A percentile compares a stretch with the other conserved stretches of the same genome.
These are phyloP conservation scores for Penicillium capsulatum DNA, from an alignment of 2,329 filamentous ascomycete species.

Conservation along the genomic window DNA sequence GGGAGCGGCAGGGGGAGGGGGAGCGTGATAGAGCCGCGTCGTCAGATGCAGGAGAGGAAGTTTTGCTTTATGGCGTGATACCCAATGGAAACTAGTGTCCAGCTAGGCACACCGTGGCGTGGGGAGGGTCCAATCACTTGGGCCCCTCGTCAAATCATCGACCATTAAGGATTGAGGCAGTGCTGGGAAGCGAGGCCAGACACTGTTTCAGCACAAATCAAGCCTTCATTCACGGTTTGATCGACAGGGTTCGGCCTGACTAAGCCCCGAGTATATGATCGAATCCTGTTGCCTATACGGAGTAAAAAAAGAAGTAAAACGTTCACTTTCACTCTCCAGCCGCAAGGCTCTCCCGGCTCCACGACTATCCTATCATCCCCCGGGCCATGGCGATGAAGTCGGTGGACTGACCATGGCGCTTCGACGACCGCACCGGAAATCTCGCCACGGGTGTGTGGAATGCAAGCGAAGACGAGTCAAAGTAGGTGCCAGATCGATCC, in stretches of 20 bases:
- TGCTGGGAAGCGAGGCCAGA: constrained; percentile 15
- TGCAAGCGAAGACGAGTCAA: constrained; percentile 37
- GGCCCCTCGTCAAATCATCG: not conserved
- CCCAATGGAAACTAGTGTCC: no score
- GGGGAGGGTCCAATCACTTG: no score
- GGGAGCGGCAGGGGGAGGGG: constrained; percentile 7
- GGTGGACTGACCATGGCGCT: constrained; percentile 28
- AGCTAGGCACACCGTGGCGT: no score
- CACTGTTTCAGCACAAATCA: constrained; percentile 22
- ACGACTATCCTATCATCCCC: not conserved
- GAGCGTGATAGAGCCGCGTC: not conserved
- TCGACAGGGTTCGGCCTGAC: constrained; percentile 22
- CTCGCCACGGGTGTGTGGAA: constrained; percentile 33
- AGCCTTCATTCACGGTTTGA: constrained; percentile 21
- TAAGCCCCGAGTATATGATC: constrained; percentile 7
- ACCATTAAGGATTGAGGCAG: constrained; percentile 11
- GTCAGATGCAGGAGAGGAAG: no score
- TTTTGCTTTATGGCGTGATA: no score
- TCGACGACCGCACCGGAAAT: constrained; percentile 36
- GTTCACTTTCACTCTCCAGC: no score
- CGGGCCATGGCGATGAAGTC: constrained; percentile 9
- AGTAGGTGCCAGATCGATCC: constrained; percentile 13
- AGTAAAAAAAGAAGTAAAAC: not conserved
- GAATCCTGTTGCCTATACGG: constrained; percentile 24
- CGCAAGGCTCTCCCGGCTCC: not conserved